phyloP scores from a whole-genome alignment of 129 eudicot species.

The Saposhnikovia divaricata region DNA sequence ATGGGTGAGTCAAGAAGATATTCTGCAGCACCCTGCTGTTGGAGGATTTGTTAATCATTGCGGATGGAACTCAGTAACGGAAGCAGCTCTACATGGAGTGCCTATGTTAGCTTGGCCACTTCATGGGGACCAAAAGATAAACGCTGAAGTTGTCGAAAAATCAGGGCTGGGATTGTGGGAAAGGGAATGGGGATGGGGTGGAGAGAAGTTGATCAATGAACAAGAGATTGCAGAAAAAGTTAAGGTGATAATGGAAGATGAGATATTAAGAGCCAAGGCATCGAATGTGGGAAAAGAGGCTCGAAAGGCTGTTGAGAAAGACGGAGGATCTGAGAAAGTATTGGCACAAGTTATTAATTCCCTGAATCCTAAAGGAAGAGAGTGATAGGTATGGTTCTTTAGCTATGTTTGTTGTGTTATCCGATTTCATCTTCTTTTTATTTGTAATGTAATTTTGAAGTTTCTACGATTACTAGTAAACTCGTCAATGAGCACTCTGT shows the following conservation, averaged over 20 bases:
- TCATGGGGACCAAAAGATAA: slow-evolving; percentile 43
- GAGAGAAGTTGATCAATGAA: slow-evolving; percentile 24
- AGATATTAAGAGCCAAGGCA: slow-evolving; percentile 16
- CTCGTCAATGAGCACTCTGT: no score
- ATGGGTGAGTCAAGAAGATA: slow-evolving; percentile 50
- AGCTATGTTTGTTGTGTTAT: neutral
- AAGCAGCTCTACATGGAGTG: slow-evolving; percentile 39
- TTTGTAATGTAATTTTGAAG: neutral
- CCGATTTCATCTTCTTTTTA: neutral
- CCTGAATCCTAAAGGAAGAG: neutral
- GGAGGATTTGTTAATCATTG: slow-evolving; percentile 53
- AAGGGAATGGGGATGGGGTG: slow-evolving; percentile 40
- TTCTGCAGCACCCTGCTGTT: slow-evolving; percentile 30
- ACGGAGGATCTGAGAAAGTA: slow-evolving; percentile 27
- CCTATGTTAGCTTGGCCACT: slow-evolving; percentile 53
- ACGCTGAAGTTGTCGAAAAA: slow-evolving; percentile 39
- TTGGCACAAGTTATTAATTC: slow-evolving; percentile 22
- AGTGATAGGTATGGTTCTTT: neutral
- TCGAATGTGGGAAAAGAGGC: slow-evolving; percentile 30
- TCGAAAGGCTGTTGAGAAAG: slow-evolving; percentile 17
- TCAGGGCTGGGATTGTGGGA: slow-evolving; percentile 48
- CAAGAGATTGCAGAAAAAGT: slow-evolving; percentile 28
- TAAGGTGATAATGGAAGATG: slow-evolving; percentile 23
- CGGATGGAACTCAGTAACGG: slow-evolving; percentile 55
- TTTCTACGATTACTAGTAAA: neutral